Conservation (phyloP, 345 rosid genomes). For the Gossypium raimondii region DNA sequence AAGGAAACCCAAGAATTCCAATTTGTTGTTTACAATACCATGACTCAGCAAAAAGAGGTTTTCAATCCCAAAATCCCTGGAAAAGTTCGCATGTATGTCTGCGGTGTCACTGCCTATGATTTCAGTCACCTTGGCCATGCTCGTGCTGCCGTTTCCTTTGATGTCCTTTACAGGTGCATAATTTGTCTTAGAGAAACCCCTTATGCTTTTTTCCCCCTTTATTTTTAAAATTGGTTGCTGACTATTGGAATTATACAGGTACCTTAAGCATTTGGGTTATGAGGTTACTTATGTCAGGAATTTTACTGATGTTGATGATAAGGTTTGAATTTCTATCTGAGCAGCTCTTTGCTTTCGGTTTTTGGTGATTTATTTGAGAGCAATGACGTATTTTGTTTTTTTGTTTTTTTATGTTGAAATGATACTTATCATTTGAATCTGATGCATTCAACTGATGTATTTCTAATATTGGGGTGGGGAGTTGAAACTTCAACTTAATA, state of each 20-base stretch:
- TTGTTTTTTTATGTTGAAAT: neutral
- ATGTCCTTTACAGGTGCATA: conserved; percentile 59
- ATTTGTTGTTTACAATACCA: conserved; percentile 55
- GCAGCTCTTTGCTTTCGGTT: neutral
- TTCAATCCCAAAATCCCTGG: conserved; percentile 49
- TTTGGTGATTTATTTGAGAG: neutral
- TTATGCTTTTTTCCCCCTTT: neutral
- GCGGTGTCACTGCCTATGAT: conserved; percentile 86
- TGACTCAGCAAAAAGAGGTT: conserved; percentile 61
- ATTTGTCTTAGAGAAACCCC: neutral
- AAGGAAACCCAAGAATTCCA: conserved; percentile 11
- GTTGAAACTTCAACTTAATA: neutral
- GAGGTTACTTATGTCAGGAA: conserved; percentile 75
- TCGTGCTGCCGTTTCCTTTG: conserved; percentile 81
- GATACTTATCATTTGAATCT: neutral
- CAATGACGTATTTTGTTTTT: too few relatives aligned
- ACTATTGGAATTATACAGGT: conserved; percentile 46
- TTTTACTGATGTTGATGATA: conserved; percentile 92
- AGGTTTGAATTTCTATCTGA: conserved; percentile 37
- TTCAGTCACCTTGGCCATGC: conserved; percentile 91
- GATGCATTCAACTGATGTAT: neutral
- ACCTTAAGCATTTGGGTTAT: conserved; percentile 55
- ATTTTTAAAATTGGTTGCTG: neutral
- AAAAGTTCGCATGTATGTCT: conserved; percentile 73
- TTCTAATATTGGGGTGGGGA: neutral